Evolutionary conservation across 441 rosid species (phyloP).

Genomic region (Metrosideros polymorpha): DNA sequence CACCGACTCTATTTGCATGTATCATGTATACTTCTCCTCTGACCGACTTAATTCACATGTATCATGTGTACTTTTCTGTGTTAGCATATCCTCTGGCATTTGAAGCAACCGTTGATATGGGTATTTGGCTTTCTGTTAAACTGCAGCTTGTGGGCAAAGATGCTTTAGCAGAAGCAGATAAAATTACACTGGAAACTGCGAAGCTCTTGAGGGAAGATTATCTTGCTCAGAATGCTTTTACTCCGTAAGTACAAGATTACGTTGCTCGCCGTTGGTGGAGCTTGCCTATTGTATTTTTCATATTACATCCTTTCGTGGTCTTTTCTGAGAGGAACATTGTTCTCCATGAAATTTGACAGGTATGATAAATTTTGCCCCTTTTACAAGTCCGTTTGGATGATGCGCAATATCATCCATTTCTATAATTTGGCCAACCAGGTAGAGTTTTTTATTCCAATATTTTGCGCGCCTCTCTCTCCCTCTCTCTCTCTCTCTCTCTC

Average conservation of each 20-base stretch:
- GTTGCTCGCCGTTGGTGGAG: background rate
- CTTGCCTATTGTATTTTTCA: background rate
- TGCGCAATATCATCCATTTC: conserved; percentile 99
- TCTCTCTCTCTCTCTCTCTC: fast-evolving
- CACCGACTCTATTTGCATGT: background rate
- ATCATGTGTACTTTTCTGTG: background rate
- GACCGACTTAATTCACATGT: background rate
- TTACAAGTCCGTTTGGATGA: conserved; percentile 99
- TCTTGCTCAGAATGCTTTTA: conserved; percentile 98
- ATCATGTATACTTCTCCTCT: background rate
- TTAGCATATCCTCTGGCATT: background rate
- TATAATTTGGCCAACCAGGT: conserved; percentile 98
- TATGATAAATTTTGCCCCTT: conserved; percentile 98
- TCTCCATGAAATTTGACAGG: conserved; percentile 28
- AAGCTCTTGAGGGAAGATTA: conserved; percentile 98
- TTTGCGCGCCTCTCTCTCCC: background rate
- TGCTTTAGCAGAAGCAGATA: conserved; percentile 93
- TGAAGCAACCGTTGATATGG: background rate
- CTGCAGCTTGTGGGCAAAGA: conserved; percentile 98
- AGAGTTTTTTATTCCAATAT: background rate
- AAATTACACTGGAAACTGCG: conserved; percentile 93
- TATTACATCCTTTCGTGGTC: background rate
- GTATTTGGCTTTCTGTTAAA: conserved; percentile 5
- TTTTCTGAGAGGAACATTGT: background rate
- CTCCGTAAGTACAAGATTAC: conserved; percentile 55